These are phyloP conservation scores for Saccharomycopsis sp. DNA, from an alignment of 805 yeast species.

Conservation along the genomic window DNA sequence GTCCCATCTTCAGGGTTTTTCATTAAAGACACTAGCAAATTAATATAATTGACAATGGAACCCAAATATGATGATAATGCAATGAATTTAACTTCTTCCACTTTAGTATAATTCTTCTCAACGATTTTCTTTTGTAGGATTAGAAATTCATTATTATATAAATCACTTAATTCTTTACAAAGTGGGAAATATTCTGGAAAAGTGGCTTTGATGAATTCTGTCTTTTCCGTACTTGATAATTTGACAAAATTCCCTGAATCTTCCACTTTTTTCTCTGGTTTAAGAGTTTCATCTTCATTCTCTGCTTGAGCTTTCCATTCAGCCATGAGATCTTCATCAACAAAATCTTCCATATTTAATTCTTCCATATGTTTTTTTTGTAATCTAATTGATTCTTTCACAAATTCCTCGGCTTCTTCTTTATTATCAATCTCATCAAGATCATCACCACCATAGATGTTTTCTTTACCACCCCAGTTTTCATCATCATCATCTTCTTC, in stretches of 20 bases:
- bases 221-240: conserved; percentile 44
- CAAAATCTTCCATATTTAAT: conserved; percentile 60
- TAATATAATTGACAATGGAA: conserved; percentile 67
- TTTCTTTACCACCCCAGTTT: conserved; percentile 35
- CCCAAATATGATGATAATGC: conserved; percentile 78
- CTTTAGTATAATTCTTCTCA: conserved; percentile 24
- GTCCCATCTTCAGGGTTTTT: conserved; percentile 41
- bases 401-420: conserved; percentile 66
- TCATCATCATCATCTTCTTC: conserved; percentile 31
- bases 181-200: conserved; percentile 84
- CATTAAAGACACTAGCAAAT: conserved; percentile 50
- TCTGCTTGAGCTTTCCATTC: conserved; percentile 51
- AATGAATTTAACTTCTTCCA: conserved; percentile 40
- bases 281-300: conserved; percentile 21
- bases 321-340: conserved; percentile 68
- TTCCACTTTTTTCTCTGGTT: conserved; percentile 23
- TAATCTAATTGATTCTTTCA: conserved; percentile 78
- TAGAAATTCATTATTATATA: conserved; percentile 32
- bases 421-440: conserved; percentile 36
- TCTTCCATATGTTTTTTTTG: conserved; percentile 75
- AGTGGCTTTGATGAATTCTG: conserved; percentile 42
- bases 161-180: conserved; percentile 42
- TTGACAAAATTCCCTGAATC: conserved; percentile 33
- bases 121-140: conserved; percentile 19
- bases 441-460: conserved; percentile 45